Percentiles rank a stretch among this genome's conserved stretches.
These are phyloP conservation scores for Boletus coccyginus DNA, from an alignment of 768 basidiomycete genomes.

Conservation along the genomic window DNA sequence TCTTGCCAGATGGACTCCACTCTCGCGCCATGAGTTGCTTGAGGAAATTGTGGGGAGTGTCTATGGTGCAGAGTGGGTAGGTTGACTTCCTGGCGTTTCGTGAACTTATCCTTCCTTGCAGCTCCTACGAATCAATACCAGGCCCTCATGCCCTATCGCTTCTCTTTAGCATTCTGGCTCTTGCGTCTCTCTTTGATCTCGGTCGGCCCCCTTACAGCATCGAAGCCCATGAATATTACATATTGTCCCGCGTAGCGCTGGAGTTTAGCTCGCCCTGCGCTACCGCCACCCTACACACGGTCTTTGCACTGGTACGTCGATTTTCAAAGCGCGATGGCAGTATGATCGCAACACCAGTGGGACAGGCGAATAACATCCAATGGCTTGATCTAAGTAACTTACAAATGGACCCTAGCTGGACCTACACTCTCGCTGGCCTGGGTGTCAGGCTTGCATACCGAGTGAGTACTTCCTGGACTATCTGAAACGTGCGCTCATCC, in stretches of 20 bases:
- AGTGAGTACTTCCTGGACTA: slow-evolving; percentile 38
- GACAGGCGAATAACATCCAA: slow-evolving; percentile 39
- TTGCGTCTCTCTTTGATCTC: slow-evolving; percentile 62
- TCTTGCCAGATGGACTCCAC: slow-evolving; percentile 46
- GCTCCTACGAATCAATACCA: slow-evolving; percentile 38
- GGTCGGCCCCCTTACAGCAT: slow-evolving; percentile 44
- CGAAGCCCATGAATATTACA: slow-evolving; percentile 61
- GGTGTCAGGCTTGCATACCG: slow-evolving; percentile 57
- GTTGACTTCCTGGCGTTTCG: neutral
- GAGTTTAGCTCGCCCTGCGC: slow-evolving; percentile 43
- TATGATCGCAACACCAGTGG: slow-evolving; percentile 7
- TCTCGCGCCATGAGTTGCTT: slow-evolving; percentile 53
- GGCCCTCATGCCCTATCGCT: slow-evolving; percentile 58
- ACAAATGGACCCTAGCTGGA: slow-evolving; percentile 43
- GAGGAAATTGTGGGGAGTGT: slow-evolving; percentile 53
- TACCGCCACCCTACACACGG: slow-evolving; percentile 52
- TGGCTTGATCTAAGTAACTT: slow-evolving; percentile 59
- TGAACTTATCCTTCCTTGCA: slow-evolving; percentile 17
- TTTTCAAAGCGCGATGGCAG: neutral
- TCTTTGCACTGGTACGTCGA: slow-evolving; percentile 55
- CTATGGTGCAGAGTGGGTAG: slow-evolving; percentile 51
- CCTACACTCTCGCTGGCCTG: slow-evolving; percentile 58
- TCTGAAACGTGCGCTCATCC: neutral
- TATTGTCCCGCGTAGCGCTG: slow-evolving; percentile 53
- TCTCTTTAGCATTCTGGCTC: slow-evolving; percentile 63